Base-by-base conservation (phyloP, 2,329 filamentous ascomycete genomes). In the Paradendryphiella salina region DNA sequence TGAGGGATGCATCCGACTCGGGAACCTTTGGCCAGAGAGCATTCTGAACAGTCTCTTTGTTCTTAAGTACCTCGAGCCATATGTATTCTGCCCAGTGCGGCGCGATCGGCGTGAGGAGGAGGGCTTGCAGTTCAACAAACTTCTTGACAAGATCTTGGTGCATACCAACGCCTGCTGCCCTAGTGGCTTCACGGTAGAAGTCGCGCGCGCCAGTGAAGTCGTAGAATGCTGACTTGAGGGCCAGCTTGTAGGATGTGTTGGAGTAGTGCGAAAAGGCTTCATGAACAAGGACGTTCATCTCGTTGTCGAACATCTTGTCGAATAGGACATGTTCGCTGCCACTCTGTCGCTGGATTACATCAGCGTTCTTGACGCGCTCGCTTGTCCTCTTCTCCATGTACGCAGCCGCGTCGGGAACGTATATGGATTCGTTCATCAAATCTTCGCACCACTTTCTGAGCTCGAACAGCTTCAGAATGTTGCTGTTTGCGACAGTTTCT, bases 41-140 rank as follows among this genome's bases (percentile, higher is more conserved):
- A 44, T 86, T 84, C 76, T 97, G 92, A 65, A 99, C 84, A 6
- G 87, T 88, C 47, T 80, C 76, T 29, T 82, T 73, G 78, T 86
- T 91, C 71, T 88, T 84, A 54, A 99, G 84, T 1, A 97, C 85
- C 75, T 97, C 93, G 46, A 88, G 84, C 90, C 91, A 97, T 70
- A 99, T 85, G 75, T 96, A 88, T 71, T 99, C 94, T 38, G 90
- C 81, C 87, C 91, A 97, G 76, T 99, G 94, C 51, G 94, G 93
- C 2, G 93, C 87, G 56, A 97, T 86, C 43, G 91, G 88, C 3
- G 87, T 82, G 61, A 97, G 78, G 67, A 96, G 80, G 42, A 96
- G 81, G 37, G 89, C 86, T 74, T 96, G 93, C 15, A 95, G 81
- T 76, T 95, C 88, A 60, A 96, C 85, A 75, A 94, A 99, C 61